Evolutionary conservation across 2,329 filamentous ascomycete species (phyloP).

Genomic region (Nakataea oryzae): DNA sequence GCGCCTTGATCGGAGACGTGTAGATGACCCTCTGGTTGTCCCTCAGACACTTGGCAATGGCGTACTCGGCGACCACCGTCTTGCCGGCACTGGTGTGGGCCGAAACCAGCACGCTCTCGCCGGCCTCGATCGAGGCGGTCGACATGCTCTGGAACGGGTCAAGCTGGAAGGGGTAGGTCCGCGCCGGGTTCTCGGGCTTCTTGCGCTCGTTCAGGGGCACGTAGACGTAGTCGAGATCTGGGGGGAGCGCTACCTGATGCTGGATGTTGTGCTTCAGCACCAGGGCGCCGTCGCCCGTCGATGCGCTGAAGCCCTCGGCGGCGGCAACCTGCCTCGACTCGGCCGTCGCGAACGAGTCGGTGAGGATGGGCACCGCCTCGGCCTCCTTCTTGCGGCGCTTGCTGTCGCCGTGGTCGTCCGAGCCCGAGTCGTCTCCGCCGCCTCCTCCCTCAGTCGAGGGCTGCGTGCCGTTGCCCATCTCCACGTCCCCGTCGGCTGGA

Average conservation of each 20-base stretch:
- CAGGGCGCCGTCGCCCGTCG: slow-evolving; percentile 54
- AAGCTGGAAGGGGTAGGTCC: slow-evolving; percentile 78
- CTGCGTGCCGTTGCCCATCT: slow-evolving; percentile 28
- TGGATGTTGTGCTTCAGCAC: slow-evolving; percentile 95
- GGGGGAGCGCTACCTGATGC: slow-evolving; percentile 91
- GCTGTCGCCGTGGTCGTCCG: slow-evolving; percentile 30
- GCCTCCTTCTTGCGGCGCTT: slow-evolving; percentile 55
- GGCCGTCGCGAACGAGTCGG: slow-evolving; percentile 90
- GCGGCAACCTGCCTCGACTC: slow-evolving; percentile 83
- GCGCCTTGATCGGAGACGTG: slow-evolving; percentile 95
- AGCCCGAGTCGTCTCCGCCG: slow-evolving; percentile 19
- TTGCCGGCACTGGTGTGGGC: slow-evolving; percentile 97
- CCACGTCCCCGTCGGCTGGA: slow-evolving; percentile 17
- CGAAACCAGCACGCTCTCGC: slow-evolving; percentile 92
- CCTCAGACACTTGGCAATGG: slow-evolving; percentile 93
- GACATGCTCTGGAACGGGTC: slow-evolving; percentile 97
- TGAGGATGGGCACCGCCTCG: slow-evolving; percentile 71
- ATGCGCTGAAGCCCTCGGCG: slow-evolving; percentile 52
- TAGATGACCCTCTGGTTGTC: slow-evolving; percentile 98
- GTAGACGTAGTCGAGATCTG: slow-evolving; percentile 89
- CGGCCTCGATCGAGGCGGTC: slow-evolving; percentile 87
- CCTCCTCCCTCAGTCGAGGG: slow-evolving; percentile 10
- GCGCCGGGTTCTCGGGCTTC: slow-evolving; percentile 75
- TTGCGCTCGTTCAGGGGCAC: slow-evolving; percentile 92
- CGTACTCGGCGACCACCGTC: slow-evolving; percentile 96